Conservation (phyloP, 78 protist genomes). For the Polysphondylium violaceum region DNA sequence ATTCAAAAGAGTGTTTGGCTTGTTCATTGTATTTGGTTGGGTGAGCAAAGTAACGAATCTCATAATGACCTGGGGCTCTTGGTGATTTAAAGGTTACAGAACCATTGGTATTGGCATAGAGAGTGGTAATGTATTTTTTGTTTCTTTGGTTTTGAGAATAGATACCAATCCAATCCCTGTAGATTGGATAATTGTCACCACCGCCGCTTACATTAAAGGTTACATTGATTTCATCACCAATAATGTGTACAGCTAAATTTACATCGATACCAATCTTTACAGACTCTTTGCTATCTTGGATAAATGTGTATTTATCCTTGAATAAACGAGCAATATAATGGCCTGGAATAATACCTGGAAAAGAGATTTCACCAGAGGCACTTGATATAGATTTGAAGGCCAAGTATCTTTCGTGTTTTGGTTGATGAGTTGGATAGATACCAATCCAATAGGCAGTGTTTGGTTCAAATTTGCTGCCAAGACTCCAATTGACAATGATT, state of each 20-base stretch:
- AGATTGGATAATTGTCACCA: background rate
- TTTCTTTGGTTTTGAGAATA: constrained; percentile 27
- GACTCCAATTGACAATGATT: constrained; percentile 24
- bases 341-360: constrained; percentile 59
- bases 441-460: constrained; percentile 55
- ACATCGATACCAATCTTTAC: constrained; percentile 43
- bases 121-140: constrained; percentile 27
- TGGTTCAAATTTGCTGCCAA: constrained; percentile 40
- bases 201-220: background rate
- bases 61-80: constrained; percentile 57
- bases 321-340: constrained; percentile 73
- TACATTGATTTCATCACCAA: constrained; percentile 53
- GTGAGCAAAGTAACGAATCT: constrained; percentile 47
- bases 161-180: constrained; percentile 62
- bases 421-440: constrained; percentile 78
- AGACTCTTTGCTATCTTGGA: constrained; percentile 4
- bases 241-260: constrained; percentile 9
- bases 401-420: constrained; percentile 67
- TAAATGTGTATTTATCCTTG: constrained; percentile 32
- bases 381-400: constrained; percentile 27
- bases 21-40: constrained; percentile 80
- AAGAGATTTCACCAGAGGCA: constrained; percentile 10
- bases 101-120: constrained; percentile 20
- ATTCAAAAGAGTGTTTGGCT: constrained; percentile 22
- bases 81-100: constrained; percentile 35